Evolutionary conservation across 495 filamentous ascomycete genomes (phyloP).

Genomic region (Xylaria castorea): DNA sequence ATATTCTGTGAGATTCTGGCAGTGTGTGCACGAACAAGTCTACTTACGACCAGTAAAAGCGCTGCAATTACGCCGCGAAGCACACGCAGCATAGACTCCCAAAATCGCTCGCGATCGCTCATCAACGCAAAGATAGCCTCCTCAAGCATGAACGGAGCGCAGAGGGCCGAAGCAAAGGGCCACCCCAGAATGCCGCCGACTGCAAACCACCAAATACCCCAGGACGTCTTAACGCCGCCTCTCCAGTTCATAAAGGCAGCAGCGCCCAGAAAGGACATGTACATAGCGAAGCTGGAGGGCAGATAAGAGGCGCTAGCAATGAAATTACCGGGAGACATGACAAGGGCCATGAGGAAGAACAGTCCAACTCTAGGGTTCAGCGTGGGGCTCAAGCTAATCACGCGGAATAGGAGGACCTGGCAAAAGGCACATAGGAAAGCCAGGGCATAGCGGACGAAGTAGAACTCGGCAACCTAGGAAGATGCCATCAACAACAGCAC

Average conservation of each 20-base stretch:
- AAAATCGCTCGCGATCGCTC: slow-evolving; percentile 61
- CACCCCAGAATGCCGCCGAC: slow-evolving; percentile 90
- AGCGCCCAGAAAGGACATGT: slow-evolving; percentile 84
- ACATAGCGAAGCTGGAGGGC: slow-evolving; percentile 97
- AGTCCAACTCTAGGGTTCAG: slow-evolving; percentile 82
- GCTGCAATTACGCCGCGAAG: slow-evolving; percentile 71
- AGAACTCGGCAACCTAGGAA: slow-evolving; percentile 77
- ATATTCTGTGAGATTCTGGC: slow-evolving; percentile 31
- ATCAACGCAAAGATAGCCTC: slow-evolving; percentile 69
- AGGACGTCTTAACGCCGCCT: slow-evolving; percentile 73
- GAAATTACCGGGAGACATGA: slow-evolving; percentile 89
- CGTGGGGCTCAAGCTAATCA: slow-evolving; percentile 64
- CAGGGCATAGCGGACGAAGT: slow-evolving; percentile 77
- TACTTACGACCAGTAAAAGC: slow-evolving; percentile 72
- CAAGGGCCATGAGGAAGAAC: slow-evolving; percentile 76
- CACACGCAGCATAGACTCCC: slow-evolving; percentile 62
- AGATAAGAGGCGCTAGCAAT: slow-evolving; percentile 87
- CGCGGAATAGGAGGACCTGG: slow-evolving; percentile 79
- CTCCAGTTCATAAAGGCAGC: slow-evolving; percentile 88
- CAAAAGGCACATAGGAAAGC: slow-evolving; percentile 78
- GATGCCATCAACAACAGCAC: slow-evolving; percentile 12
- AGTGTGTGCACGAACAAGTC: not conserved
- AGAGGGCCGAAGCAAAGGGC: slow-evolving; percentile 88
- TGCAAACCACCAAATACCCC: slow-evolving; percentile 91
- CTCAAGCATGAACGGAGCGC: slow-evolving; percentile 81